phyloP scores from a whole-genome alignment of 345 rosid species.

The Eucalyptus erythrocorys region DNA sequence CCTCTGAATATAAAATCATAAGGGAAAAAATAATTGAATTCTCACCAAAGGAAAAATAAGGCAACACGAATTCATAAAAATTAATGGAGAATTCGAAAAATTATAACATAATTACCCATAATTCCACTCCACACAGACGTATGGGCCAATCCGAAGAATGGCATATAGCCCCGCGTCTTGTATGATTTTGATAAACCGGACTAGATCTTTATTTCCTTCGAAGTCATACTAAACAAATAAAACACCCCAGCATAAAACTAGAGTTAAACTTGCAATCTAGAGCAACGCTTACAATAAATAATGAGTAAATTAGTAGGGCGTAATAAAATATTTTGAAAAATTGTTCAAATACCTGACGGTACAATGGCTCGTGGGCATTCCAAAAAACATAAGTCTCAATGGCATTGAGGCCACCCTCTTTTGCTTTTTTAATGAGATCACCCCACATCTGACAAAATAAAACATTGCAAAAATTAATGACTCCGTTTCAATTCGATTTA shows the following conservation, averaged over 20 bases:
- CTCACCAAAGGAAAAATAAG: neutral
- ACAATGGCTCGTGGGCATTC: slow-evolving; percentile 50
- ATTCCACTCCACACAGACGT: slow-evolving; percentile 34
- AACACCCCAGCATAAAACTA: neutral
- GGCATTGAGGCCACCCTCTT: slow-evolving; percentile 49
- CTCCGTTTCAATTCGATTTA: no score
- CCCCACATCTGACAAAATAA: no score
- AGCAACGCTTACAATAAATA: neutral
- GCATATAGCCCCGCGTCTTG: slow-evolving; percentile 16
- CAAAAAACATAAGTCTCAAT: slow-evolving; percentile 68
- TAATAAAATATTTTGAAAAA: neutral
- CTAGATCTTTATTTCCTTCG: slow-evolving; percentile 15
- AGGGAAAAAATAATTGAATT: neutral
- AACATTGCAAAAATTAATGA: no score
- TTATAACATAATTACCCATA: slow-evolving; percentile 25
- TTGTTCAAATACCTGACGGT: slow-evolving; percentile 2
- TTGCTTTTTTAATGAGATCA: slow-evolving; percentile 16
- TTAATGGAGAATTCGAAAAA: neutral
- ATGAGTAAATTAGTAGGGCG: neutral
- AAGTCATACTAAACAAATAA: slow-evolving; percentile 16
- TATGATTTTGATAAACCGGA: slow-evolving; percentile 25
- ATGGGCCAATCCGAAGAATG: slow-evolving; percentile 39
- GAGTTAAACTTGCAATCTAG: no score
- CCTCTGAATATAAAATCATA: slow-evolving; percentile 14
- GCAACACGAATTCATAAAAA: no score